Evolutionary conservation across 2,329 filamentous ascomycete species (phyloP), one percentile per base, ranked within the genome.

Genomic region (Hymenoscyphus salicellus): DNA sequence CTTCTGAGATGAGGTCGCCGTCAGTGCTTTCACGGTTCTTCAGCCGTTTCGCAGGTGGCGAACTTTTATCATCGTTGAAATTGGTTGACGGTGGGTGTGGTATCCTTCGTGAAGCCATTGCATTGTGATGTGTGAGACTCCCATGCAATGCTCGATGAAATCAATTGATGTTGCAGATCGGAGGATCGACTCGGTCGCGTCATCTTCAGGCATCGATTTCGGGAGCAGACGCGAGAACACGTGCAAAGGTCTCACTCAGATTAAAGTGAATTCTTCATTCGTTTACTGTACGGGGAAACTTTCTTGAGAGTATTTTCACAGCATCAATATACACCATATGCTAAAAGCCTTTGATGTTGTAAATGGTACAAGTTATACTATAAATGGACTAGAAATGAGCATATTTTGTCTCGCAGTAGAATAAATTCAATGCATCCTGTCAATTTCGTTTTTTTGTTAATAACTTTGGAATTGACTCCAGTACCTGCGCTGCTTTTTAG

Each of bases 21-120:
- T 72, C 67, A 11, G 68, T 70, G 63, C 70, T 74, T 11, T 72
- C 65, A 32, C 61, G 55, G 10, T 66, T 69, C 60, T 75, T 75
- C 33, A 74, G 55, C n/a, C 72, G 66, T 61, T 75, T 75, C 30
- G 71, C 62, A 46, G 71, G 70, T 32, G 70, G 71, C 6, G 61
- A 55, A 10, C 58, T 62, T 23, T 68, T 61, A 33, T 68, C 66
- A 23, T 72, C 68, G 36, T 73, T 46, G 55, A 72, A 74, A 28
- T 71, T 71, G 2, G 71, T 70, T 55, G 71, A 71, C 6, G 64
- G 28, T 20, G 71, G 66, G 62, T 72, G 71, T 60, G 70, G 69
- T 30, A 70, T 66, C 32, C 61, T 67, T 63, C 69, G 68, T 59
- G 68, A 67, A 30, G 69, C 41, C 70, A 74, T 73, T 63, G 65